Conservation (phyloP, 2,329 filamentous ascomycete genomes). For the Zymoseptoria crescenta region DNA sequence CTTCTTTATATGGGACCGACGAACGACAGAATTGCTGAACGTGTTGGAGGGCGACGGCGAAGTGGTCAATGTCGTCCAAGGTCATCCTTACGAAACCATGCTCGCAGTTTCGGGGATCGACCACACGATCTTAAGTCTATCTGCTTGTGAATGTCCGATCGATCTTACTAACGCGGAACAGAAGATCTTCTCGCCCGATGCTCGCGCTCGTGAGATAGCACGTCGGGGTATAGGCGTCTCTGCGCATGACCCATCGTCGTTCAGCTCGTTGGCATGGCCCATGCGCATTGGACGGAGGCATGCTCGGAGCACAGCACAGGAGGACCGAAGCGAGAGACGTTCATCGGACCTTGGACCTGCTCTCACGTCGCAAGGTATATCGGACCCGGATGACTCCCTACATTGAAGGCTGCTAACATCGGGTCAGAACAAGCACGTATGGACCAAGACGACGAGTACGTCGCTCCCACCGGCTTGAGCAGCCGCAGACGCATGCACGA, state of each 20-base stretch:
- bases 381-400: neutral
- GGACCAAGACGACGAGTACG: constrained; percentile 30
- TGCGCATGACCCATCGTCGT: constrained; percentile 37
- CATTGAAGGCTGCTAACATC: neutral
- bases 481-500: constrained; percentile 54
- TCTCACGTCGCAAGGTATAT: neutral
- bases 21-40: constrained; percentile 53
- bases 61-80: constrained; percentile 62
- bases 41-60: constrained; percentile 60
- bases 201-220: constrained; percentile 49
- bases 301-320: constrained; percentile 2
- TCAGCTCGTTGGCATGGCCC: constrained; percentile 34
- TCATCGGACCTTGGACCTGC: neutral
- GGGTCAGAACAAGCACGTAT: constrained; percentile 7
- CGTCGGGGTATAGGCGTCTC: constrained; percentile 51
- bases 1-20: constrained; percentile 62
- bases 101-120: constrained; percentile 61
- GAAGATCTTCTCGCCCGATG: constrained; percentile 57
- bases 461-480: constrained; percentile 40
- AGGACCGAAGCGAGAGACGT: neutral
- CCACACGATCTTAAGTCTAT: constrained; percentile 44
- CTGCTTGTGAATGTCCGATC: too few relatives aligned
- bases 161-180: neutral
- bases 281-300: constrained; percentile 11
- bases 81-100: constrained; percentile 60